Evolutionary conservation across 805 yeast species (phyloP).

Genomic region (Saturnispora dispora): DNA sequence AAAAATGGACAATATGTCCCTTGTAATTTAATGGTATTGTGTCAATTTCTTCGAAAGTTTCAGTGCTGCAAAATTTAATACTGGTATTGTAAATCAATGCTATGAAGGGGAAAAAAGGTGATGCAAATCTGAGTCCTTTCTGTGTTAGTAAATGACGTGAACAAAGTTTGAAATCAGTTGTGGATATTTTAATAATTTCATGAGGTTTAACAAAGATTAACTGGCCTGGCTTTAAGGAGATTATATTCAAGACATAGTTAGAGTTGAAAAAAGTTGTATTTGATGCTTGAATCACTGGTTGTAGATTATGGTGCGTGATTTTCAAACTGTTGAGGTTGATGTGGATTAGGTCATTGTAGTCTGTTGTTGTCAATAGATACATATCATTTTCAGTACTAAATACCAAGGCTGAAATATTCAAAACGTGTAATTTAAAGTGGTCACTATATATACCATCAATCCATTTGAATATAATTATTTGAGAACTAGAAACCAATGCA

Average conservation of each 20-base stretch:
- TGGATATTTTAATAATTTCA: conserved; percentile 18
- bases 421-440: conserved; percentile 8
- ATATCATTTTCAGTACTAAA: conserved; percentile 6
- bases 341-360: conserved; percentile 9
- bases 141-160: conserved; percentile 13
- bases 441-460: conserved; percentile 6
- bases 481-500: conserved; percentile 5
- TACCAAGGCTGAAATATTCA: conserved; percentile 3
- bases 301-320: conserved; percentile 1
- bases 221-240: conserved; percentile 9
- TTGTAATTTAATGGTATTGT: conserved; percentile 11
- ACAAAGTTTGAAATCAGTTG: conserved; percentile 4
- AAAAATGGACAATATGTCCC: conserved; percentile 14
- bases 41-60: conserved; percentile 31
- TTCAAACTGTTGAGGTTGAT: conserved; percentile 4
- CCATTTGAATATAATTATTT: conserved; percentile 11
- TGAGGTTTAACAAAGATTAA: conserved; percentile 21
- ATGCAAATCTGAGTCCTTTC: conserved; percentile 21
- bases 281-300: neutral
- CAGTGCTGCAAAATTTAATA: conserved; percentile 32
- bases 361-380: conserved; percentile 3
- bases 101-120: conserved; percentile 34
- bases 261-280: neutral
- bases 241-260: neutral
- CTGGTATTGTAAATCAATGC: conserved; percentile 23